A percentile compares a stretch with the other conserved stretches of the same genome.
phyloP scores from a whole-genome alignment of 352 stramenopile species.

The Pilasporangium apinafurcum region DNA sequence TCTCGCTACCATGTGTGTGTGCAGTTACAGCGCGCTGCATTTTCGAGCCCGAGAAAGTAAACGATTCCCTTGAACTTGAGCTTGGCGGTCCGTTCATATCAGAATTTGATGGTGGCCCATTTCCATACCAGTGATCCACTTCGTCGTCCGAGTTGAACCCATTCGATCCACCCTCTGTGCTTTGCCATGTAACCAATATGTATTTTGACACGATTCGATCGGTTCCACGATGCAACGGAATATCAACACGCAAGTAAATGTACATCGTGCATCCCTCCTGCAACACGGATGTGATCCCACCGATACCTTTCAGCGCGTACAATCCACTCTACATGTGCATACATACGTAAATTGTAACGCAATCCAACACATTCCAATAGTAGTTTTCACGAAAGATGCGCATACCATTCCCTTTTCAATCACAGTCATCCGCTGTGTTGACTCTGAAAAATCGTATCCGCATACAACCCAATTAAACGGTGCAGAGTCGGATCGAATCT shows the following conservation, averaged over 20 bases:
- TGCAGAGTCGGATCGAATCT: conserved; percentile 73
- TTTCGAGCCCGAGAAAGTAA: conserved; percentile 58
- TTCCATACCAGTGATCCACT: conserved; percentile 47
- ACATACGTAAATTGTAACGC: neutral
- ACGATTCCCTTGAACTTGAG: conserved; percentile 26
- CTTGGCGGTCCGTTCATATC: conserved; percentile 10
- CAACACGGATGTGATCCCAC: conserved; percentile 64
- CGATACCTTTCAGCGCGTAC: conserved; percentile 78
- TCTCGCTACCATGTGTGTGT: conserved; percentile 77
- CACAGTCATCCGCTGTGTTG: conserved; percentile 63
- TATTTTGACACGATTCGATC: conserved; percentile 85
- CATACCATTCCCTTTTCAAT: conserved; percentile 83
- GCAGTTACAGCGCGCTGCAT: conserved; percentile 73
- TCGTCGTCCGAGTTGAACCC: conserved; percentile 75
- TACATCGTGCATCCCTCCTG: conserved; percentile 83
- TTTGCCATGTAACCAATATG: conserved; percentile 82
- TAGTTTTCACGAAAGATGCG: neutral
- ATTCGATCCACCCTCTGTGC: conserved; percentile 32
- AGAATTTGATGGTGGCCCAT: conserved; percentile 24
- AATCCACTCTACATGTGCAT: conserved; percentile 48
- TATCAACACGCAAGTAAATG: conserved; percentile 86
- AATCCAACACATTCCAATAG: neutral
- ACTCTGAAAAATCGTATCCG: conserved; percentile 65
- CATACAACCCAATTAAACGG: conserved; percentile 86
- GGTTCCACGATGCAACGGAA: conserved; percentile 74